phyloP scores from a whole-genome alignment of 768 basidiomycete species.

The Pleurotus citrinopileatus region DNA sequence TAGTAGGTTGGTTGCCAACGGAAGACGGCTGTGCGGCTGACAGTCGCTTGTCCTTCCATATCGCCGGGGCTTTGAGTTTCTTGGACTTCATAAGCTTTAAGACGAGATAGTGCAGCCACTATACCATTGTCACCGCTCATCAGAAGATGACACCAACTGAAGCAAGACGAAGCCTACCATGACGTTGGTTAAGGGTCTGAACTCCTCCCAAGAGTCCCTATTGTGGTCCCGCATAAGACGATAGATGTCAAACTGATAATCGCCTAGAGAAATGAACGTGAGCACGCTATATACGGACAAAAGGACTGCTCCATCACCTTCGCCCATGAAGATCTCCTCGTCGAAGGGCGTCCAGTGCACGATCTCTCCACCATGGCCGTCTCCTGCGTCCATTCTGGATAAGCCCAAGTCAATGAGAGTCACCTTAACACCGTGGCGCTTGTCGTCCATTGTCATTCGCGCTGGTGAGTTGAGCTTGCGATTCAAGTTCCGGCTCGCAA shows the following conservation, averaged over 20 bases:
- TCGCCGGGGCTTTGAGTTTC: conserved; percentile 54
- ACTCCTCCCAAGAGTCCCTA: conserved; percentile 67
- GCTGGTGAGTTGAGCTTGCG: conserved; percentile 18
- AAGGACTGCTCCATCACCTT: conserved; percentile 46
- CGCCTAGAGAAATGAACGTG: conserved; percentile 43
- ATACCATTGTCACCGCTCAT: conserved; percentile 1
- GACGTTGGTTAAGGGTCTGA: conserved; percentile 82
- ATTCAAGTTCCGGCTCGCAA: conserved; percentile 34
- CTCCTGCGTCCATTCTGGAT: conserved; percentile 72
- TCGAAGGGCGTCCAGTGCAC: conserved; percentile 83
- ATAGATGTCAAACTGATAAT: conserved; percentile 95
- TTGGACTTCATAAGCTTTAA: conserved; percentile 71
- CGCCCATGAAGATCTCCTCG: conserved; percentile 87
- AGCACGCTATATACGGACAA: not conserved
- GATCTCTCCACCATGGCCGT: conserved; percentile 38
- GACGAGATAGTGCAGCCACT: conserved; percentile 92
- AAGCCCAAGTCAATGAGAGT: conserved; percentile 96
- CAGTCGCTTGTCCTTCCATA: conserved; percentile 34
- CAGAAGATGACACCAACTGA: conserved; percentile 13
- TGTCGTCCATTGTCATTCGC: conserved; percentile 61
- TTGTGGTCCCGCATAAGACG: conserved; percentile 76
- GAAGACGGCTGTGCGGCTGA: conserved; percentile 12
- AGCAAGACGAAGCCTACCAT: conserved; percentile 50
- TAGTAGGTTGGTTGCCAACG: conserved; percentile 10
- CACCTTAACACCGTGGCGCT: conserved; percentile 62